Conservation (phyloP, 2,329 filamentous ascomycete species). For the Colletotrichum incanum region DNA sequence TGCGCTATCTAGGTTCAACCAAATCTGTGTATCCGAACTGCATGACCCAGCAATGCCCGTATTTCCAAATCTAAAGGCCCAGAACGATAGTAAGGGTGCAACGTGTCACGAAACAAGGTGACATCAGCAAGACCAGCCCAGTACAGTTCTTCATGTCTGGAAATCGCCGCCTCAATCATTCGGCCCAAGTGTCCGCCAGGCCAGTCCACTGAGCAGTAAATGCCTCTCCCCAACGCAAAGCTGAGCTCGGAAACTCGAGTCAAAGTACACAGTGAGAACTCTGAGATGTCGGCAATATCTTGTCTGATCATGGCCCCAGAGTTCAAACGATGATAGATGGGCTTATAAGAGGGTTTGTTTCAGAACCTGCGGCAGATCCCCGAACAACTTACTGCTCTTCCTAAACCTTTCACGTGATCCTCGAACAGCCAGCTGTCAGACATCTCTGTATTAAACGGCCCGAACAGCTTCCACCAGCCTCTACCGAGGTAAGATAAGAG, state of each 20-base stretch:
- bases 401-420: slow-evolving; percentile 5
- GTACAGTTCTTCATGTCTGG: not conserved
- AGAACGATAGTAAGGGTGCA: not conserved
- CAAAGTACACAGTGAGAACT: slow-evolving; percentile 26
- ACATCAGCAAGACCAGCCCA: slow-evolving; percentile 11
- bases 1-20: not conserved
- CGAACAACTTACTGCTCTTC: slow-evolving; percentile 9
- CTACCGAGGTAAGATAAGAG: slow-evolving; percentile 19
- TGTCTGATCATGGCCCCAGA: slow-evolving; percentile 29
- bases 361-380: slow-evolving; percentile 35
- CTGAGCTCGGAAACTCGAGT: slow-evolving; percentile 1
- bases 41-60: not conserved
- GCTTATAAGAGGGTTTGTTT: slow-evolving; percentile 36
- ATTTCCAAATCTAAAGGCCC: not conserved
- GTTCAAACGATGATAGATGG: slow-evolving; percentile 40
- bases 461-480: not conserved
- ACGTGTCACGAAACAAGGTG: slow-evolving; percentile 19
- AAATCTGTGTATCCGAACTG: not conserved
- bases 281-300: not conserved
- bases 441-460: not conserved
- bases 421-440: not conserved
- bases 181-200: not conserved
- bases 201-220: slow-evolving; percentile 10
- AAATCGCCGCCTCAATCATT: not conserved
- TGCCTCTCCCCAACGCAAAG: slow-evolving; percentile 16